Base-by-base conservation (phyloP, 257 asterid species). In the Coffea eugenioides region DNA sequence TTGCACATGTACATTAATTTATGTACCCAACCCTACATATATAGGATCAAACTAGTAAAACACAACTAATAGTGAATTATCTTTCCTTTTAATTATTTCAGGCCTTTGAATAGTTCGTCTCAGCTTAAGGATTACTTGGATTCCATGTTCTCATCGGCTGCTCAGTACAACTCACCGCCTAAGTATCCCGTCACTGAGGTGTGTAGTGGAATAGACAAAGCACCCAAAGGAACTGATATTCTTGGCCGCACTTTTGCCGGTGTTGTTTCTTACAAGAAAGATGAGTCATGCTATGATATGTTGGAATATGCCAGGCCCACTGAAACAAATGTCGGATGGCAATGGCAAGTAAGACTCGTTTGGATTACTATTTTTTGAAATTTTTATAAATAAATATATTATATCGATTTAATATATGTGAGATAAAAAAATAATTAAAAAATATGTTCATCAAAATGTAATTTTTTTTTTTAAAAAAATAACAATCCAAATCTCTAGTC, bases 151-250 rank as follows among this genome's bases (percentile, higher is more conserved):
- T 3, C 21, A 11, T 3, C 3, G 6, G 34, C 72, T 52, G 85
- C 85, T 54, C 80, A 82, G 31, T 78, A 73, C 25, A 56, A 78
- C 27, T 15, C 20, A 10, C 82, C 82, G 36, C 72, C 77, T 0
- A 1, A 10, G 0, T 71, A 64, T 51, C 82, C 77, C 0, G 80
- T 82, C 23, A 59, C 31, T 31, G 9, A 9, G 16, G 13, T 82
- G 4, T 82, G 85, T 3, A 71, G 61, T 7, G 96, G 91, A 46
- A 88, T 90, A 11, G 96, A 92, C 3, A 85, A 83, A 41, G 90
- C 90, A 41, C 87, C 88, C 2, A 51, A 71, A 16, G 83, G 11
- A 68, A 1, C 79, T 4, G 82, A 82, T 66, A 51, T 66, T 13
- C 31, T 82, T 59, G 85, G 71, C 6, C 79, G 77, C 39, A 52